Percentiles rank a stretch among this genome's conserved stretches.
These are phyloP conservation scores for Priceomyces medius DNA, from an alignment of 805 yeast species.

Conservation along the genomic window DNA sequence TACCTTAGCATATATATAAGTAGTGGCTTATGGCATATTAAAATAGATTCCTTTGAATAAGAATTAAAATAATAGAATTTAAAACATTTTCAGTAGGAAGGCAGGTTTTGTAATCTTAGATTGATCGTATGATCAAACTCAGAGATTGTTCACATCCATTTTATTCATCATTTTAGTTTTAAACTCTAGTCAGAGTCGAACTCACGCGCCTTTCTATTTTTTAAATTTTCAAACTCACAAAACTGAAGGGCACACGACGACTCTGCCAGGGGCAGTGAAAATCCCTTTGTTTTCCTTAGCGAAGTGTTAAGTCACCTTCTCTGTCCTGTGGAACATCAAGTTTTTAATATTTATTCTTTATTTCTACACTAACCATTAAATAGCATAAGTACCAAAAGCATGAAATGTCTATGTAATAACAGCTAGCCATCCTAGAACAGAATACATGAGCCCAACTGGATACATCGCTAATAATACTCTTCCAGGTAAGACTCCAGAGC, in stretches of 20 bases:
- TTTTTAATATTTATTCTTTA: no score
- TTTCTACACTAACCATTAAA: not conserved
- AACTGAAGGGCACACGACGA: constrained; percentile 11
- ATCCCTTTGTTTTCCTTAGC: constrained; percentile 4
- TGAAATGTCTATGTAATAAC: constrained; percentile 47
- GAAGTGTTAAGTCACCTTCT: no score
- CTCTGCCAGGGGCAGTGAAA: constrained; percentile 12
- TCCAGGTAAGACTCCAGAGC: constrained; percentile 65
- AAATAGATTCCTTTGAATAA: not conserved
- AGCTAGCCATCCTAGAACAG: constrained; percentile 64
- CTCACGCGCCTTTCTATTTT: constrained; percentile 6
- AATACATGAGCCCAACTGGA: constrained; percentile 64
- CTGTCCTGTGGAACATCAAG: no score
- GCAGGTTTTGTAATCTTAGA: constrained; percentile 49
- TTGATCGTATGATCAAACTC: constrained; percentile 40
- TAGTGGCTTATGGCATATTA: not conserved
- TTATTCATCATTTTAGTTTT: constrained; percentile 39
- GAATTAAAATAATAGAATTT: constrained; percentile 10
- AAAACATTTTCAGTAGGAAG: constrained; percentile 46
- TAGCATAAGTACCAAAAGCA: not conserved
- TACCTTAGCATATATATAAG: not conserved
- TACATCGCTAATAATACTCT: constrained; percentile 61
- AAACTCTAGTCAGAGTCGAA: constrained; percentile 16
- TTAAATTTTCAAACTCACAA: constrained; percentile 3
- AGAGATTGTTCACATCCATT: constrained; percentile 54